Percentiles rank a stretch among this genome's conserved stretches.
Evolutionary conservation across 345 rosid genomes (phyloP).

Genomic region (Mercurialis annua): DNA sequence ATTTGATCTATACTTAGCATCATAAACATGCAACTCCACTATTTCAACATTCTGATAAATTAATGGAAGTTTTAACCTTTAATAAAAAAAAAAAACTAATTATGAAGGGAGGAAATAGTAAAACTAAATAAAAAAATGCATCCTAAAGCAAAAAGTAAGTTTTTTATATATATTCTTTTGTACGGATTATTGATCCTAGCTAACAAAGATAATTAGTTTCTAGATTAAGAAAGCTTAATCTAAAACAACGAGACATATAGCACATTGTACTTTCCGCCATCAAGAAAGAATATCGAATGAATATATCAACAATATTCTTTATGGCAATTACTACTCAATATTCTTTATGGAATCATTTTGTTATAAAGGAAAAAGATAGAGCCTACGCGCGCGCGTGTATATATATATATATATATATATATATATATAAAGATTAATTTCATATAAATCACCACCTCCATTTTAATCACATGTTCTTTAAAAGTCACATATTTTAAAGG

Average conservation of each 20-base stretch:
- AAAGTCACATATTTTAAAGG: too few relatives aligned
- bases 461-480: too few relatives aligned
- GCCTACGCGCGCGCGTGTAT: background rate
- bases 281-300: background rate
- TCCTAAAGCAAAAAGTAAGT: background rate
- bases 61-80: too few relatives aligned
- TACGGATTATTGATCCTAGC: background rate
- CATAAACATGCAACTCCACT: too few relatives aligned
- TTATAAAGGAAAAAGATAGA: background rate
- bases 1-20: background rate
- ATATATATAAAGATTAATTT: too few relatives aligned
- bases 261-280: constrained; percentile 4
- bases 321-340: background rate
- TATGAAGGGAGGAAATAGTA: background rate
- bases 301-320: constrained; percentile 4
- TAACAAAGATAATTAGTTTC: background rate
- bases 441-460: too few relatives aligned
- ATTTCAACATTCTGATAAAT: too few relatives aligned
- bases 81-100: too few relatives aligned
- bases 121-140: background rate
- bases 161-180: background rate
- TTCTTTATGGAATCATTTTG: constrained; percentile 3
- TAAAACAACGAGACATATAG: background rate
- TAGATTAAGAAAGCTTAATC: background rate
- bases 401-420: too few relatives aligned